Conservation (phyloP, 1,139 yeast genomes). For the Saccharomyces pastorianus region DNA sequence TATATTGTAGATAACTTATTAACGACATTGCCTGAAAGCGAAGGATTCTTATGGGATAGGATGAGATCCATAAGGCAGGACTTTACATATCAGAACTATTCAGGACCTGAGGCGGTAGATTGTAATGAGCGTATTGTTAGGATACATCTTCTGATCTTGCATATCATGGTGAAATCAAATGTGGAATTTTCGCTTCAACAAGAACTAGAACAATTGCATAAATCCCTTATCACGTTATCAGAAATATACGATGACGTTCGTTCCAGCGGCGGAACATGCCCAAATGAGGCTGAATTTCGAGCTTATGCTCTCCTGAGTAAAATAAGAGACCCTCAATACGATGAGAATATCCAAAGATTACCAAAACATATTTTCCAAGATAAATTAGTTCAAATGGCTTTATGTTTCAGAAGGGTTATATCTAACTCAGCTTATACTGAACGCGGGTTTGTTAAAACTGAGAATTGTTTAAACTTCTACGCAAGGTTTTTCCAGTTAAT, state of each 20-base stretch:
- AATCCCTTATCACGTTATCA: constrained; percentile 78
- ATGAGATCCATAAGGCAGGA: constrained; percentile 97
- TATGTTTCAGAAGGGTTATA: constrained; percentile 56
- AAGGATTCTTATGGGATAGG: constrained; percentile 95
- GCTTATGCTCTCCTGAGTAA: constrained; percentile 80
- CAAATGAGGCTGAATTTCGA: constrained; percentile 89
- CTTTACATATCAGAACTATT: constrained; percentile 88
- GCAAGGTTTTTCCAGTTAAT: constrained; percentile 55
- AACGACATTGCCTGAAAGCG: constrained; percentile 69
- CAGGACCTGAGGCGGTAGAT: constrained; percentile 88
- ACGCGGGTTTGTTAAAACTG: constrained; percentile 47
- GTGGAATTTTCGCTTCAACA: constrained; percentile 87
- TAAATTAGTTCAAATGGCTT: constrained; percentile 58
- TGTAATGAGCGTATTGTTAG: constrained; percentile 90
- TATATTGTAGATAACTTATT: constrained; percentile 61
- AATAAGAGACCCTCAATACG: constrained; percentile 76
- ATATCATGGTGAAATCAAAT: constrained; percentile 75
- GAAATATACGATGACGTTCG: constrained; percentile 83
- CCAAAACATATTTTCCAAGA: constrained; percentile 52
- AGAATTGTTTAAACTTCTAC: constrained; percentile 58
- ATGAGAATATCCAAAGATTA: constrained; percentile 61
- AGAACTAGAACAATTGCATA: constrained; percentile 88
- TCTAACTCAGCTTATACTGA: constrained; percentile 58
- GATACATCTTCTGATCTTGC: constrained; percentile 74
- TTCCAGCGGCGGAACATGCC: constrained; percentile 57